Conservation (phyloP, 768 basidiomycete genomes). For the Crassisporium funariophilum region DNA sequence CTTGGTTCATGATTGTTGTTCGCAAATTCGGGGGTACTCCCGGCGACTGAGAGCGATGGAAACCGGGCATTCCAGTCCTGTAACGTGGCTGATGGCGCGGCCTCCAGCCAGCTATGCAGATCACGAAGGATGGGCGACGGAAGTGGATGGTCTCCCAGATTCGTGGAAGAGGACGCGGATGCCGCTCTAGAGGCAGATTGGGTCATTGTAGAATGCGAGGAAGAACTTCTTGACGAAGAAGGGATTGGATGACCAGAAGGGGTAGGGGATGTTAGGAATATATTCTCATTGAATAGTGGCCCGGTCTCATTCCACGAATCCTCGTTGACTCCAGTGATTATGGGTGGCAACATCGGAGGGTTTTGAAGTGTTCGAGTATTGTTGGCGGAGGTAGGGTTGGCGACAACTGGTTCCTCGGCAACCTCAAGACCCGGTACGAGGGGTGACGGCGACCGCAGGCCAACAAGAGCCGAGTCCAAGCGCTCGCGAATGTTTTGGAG, state of each 20-base stretch:
- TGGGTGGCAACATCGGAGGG: constrained; percentile 27
- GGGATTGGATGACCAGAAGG: not conserved
- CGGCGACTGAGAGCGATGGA: no score
- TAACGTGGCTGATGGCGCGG: constrained; percentile 1
- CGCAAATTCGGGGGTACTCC: no score
- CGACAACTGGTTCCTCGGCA: constrained; percentile 1
- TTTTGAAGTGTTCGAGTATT: constrained; percentile 7
- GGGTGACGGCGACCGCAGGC: constrained; percentile 32
- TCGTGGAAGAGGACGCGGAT: constrained; percentile 3
- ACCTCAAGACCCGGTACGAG: constrained; percentile 27
- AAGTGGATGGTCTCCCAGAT: constrained; percentile 20
- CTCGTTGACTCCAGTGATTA: constrained; percentile 9
- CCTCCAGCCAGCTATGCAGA: constrained; percentile 26
- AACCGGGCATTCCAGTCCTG: not conserved
- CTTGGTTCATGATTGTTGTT: not conserved
- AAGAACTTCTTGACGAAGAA: not conserved
- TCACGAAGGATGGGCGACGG: constrained; percentile 26
- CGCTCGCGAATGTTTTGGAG: constrained; percentile 33
- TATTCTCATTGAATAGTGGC: constrained; percentile 7
- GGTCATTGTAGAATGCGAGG: not conserved
- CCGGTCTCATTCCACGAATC: constrained; percentile 6
- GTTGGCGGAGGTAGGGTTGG: not conserved
- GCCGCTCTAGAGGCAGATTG: not conserved
- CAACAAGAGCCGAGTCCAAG: constrained; percentile 36
- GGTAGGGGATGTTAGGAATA: not conserved